phyloP scores from a whole-genome alignment of 2,329 filamentous ascomycete genomes.

The Claviceps arundinis region DNA sequence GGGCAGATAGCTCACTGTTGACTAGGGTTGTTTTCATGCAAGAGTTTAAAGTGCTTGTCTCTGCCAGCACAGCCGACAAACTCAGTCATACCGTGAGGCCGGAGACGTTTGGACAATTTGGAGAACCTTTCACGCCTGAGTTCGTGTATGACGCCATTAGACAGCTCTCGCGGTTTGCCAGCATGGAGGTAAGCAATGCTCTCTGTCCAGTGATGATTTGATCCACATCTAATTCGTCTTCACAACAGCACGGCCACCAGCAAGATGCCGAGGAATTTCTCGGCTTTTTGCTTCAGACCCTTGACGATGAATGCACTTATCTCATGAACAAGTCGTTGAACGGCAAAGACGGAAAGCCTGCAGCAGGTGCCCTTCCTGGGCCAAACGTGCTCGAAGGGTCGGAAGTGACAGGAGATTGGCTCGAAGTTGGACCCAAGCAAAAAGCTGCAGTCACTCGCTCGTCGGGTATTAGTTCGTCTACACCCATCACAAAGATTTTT shows the following conservation, averaged over 20 bases:
- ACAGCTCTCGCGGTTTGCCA: slow-evolving; percentile 73
- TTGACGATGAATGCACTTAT: slow-evolving; percentile 82
- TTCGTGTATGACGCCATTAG: slow-evolving; percentile 92
- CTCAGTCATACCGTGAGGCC: slow-evolving; percentile 62
- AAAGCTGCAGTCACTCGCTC: slow-evolving; percentile 75
- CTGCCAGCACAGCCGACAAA: slow-evolving; percentile 60
- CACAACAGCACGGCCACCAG: slow-evolving; percentile 68
- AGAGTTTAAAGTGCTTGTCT: slow-evolving; percentile 77
- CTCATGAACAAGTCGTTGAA: slow-evolving; percentile 44
- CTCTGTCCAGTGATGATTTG: not conserved
- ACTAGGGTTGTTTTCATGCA: slow-evolving; percentile 85
- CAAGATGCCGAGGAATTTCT: slow-evolving; percentile 97
- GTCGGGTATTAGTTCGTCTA: slow-evolving; percentile 61
- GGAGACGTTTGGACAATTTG: slow-evolving; percentile 77
- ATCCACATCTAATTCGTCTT: not conserved
- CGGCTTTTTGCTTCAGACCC: slow-evolving; percentile 78
- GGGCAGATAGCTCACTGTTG: not conserved
- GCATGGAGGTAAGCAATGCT: slow-evolving; percentile 59
- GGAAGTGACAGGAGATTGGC: slow-evolving; percentile 48
- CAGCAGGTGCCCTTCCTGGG: slow-evolving; percentile 16
- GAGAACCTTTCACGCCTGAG: slow-evolving; percentile 82
- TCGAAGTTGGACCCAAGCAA: slow-evolving; percentile 88
- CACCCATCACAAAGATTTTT: slow-evolving; percentile 88
- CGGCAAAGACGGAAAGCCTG: slow-evolving; percentile 24
- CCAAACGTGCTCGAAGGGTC: slow-evolving; percentile 17